Percentiles rank a stretch among this genome's conserved stretches.
These are phyloP conservation scores for Strigomonas culicis DNA, from an alignment of 208 protist species.

Conservation along the genomic window DNA sequence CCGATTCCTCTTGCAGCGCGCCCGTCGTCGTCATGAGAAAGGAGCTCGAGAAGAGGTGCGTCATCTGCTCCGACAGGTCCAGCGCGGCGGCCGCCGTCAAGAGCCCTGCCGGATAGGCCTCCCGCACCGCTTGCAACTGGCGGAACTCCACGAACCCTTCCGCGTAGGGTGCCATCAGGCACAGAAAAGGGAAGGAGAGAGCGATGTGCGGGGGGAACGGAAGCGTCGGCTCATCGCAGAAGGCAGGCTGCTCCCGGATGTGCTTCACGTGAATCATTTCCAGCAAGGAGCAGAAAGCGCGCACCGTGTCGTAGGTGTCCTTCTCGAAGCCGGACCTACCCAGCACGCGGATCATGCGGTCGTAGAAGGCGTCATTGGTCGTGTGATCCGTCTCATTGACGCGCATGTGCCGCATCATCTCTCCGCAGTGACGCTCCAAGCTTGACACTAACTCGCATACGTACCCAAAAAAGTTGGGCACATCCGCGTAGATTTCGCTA, in stretches of 20 bases:
- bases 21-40: slow-evolving; percentile 40
- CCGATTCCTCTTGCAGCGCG: background rate
- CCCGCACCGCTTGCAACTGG: slow-evolving; percentile 16
- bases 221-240: background rate
- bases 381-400: background rate
- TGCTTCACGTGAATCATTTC: slow-evolving; percentile 61
- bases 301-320: slow-evolving; percentile 40
- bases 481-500: slow-evolving; percentile 68
- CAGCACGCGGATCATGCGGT: slow-evolving; percentile 49
- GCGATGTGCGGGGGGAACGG: slow-evolving; percentile 10
- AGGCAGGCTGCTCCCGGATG: slow-evolving; percentile 15
- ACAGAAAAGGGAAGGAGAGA: slow-evolving; percentile 75
- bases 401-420: background rate
- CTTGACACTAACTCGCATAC: slow-evolving; percentile 62
- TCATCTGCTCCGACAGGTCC: slow-evolving; percentile 16
- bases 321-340: slow-evolving; percentile 43
- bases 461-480: slow-evolving; percentile 77
- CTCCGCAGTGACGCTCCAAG: slow-evolving; percentile 28
- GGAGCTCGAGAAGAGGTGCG: slow-evolving; percentile 35
- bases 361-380: slow-evolving; percentile 65
- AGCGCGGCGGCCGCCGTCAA: slow-evolving; percentile 21
- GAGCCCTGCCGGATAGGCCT: slow-evolving; percentile 4
- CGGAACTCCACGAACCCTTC: slow-evolving; percentile 60
- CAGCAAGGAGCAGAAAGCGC: slow-evolving; percentile 63
- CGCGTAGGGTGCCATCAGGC: slow-evolving; percentile 59